Percentiles rank a stretch among this genome's conserved stretches.
Conservation (phyloP, 2,329 filamentous ascomycete species). For the Arachnopeziza araneosa region DNA sequence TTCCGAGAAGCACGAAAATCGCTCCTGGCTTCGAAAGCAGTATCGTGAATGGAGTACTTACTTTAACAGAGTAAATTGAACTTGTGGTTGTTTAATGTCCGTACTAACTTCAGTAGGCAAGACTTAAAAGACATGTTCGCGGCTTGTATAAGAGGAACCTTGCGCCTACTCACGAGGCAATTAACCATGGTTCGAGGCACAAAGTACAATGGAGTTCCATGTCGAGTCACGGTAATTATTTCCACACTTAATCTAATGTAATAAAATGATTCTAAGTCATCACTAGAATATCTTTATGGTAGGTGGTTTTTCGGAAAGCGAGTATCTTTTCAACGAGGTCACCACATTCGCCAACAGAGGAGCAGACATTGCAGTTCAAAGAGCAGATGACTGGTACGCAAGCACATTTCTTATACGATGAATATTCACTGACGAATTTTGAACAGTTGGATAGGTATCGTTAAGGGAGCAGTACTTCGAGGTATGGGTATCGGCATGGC, state of each 20-base stretch:
- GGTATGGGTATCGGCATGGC: slow-evolving; percentile 3
- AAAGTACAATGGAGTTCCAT: not conserved
- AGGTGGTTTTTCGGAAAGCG: slow-evolving; percentile 3
- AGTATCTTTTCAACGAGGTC: slow-evolving; percentile 4
- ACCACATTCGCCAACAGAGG: not conserved
- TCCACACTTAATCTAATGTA: too few relatives aligned
- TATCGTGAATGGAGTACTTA: not conserved
- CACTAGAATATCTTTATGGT: slow-evolving; percentile 2
- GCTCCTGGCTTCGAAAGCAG: not conserved
- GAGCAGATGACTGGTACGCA: slow-evolving; percentile 3
- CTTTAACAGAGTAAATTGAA: not conserved
- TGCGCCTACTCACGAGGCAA: not conserved
- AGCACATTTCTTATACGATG: too few relatives aligned
- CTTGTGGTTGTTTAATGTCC: not conserved
- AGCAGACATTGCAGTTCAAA: slow-evolving; percentile 1
- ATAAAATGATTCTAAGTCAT: not conserved
- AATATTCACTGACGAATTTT: not conserved
- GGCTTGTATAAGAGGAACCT: not conserved
- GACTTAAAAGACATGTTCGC: slow-evolving; percentile 3
- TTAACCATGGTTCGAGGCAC: not conserved
- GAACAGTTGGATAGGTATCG: slow-evolving; percentile 1
- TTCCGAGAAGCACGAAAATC: not conserved
- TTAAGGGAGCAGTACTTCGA: slow-evolving; percentile 3
- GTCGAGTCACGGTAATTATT: not conserved
- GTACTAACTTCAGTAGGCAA: not conserved